These are phyloP conservation scores for Diplotaxis tenuifolia DNA, from an alignment of 345 rosid genomes.

Conservation along the genomic window DNA sequence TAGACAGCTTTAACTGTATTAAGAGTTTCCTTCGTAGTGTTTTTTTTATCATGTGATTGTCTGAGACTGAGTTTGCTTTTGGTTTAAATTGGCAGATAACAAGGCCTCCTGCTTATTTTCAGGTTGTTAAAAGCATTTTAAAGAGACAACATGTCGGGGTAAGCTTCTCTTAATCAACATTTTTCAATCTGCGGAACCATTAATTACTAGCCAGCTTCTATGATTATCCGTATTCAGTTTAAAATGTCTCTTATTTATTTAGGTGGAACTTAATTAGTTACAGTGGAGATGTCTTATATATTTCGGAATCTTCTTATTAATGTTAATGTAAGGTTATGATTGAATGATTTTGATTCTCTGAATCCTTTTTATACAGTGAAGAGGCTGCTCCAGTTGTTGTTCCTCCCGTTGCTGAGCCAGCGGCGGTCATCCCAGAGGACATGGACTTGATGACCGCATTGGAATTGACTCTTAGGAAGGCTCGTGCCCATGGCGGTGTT, in stretches of 20 bases:
- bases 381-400: slow-evolving; percentile 53
- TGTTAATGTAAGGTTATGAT: not conserved
- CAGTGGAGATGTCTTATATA: not conserved
- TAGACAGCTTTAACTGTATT: not conserved
- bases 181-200: not conserved
- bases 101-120: not conserved
- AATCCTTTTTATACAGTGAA: slow-evolving; percentile 46
- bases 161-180: not conserved
- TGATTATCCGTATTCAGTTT: not conserved
- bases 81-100: slow-evolving; percentile 16
- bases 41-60: too few species aligned
- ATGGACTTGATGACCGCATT: slow-evolving; percentile 77
- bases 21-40: not conserved
- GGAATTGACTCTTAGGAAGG: slow-evolving; percentile 69
- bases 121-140: not conserved
- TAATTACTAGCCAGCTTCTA: not conserved
- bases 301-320: not conserved
- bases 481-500: slow-evolving; percentile 75
- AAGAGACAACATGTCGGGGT: slow-evolving; percentile 18
- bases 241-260: not conserved
- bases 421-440: slow-evolving; percentile 51
- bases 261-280: not conserved
- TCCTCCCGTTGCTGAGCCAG: slow-evolving; percentile 49
- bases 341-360: not conserved
- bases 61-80: slow-evolving; percentile 1